A percentile compares a stretch with the other conserved stretches of the same genome.
phyloP scores from a whole-genome alignment of 345 rosid genomes.

The Kernera saxatilis region DNA sequence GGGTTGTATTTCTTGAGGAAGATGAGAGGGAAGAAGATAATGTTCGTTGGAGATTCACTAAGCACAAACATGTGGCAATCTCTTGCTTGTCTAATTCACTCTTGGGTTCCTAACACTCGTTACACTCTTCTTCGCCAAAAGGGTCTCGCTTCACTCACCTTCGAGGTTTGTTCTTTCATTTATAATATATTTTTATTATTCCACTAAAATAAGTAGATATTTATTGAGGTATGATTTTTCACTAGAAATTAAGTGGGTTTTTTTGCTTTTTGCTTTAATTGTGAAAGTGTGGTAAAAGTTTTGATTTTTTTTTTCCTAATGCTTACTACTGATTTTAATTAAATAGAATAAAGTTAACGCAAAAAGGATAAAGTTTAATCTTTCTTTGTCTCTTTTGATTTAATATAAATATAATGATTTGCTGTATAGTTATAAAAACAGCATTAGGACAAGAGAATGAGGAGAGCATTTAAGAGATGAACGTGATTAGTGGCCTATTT shows the following conservation, averaged over 20 bases:
- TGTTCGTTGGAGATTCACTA: constrained; percentile 97
- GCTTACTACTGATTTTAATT: neutral
- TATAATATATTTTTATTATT: neutral
- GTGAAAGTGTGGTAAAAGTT: neutral
- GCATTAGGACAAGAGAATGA: constrained; percentile 10
- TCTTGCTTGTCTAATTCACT: constrained; percentile 62
- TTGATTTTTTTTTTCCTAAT: neutral
- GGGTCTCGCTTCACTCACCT: constrained; percentile 60
- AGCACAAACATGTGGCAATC: constrained; percentile 82
- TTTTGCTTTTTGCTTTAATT: neutral
- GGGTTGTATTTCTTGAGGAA: constrained; percentile 65
- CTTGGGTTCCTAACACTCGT: constrained; percentile 66
- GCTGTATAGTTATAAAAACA: neutral
- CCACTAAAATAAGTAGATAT: neutral
- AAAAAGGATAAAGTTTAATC: neutral
- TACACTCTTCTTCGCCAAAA: constrained; percentile 35
- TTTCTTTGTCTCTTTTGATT: constrained; percentile 19
- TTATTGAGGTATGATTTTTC: neutral
- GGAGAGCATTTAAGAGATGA: constrained; percentile 25
- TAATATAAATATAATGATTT: constrained; percentile 17
- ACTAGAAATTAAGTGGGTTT: neutral
- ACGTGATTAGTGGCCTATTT: constrained; percentile 32
- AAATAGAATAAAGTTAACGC: constrained; percentile 6
- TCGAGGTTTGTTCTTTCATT: constrained; percentile 42
- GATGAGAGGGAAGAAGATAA: constrained; percentile 89